Evolutionary conservation across 2,329 filamentous ascomycete genomes (phyloP).

Genomic region (Cladobotryum mycophilum): DNA sequence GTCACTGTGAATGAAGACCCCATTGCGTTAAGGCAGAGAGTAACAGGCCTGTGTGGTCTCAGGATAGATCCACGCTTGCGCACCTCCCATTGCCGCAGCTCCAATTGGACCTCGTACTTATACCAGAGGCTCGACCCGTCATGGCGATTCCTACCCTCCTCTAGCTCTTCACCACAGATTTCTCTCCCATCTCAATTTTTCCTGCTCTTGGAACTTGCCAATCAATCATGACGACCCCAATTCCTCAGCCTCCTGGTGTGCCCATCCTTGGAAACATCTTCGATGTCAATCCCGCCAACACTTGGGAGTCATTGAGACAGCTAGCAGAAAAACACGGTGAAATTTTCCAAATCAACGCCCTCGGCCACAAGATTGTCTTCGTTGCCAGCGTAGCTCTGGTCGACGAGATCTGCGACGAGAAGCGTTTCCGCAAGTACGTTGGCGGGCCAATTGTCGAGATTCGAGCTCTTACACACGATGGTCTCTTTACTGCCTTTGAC

Average conservation of each 20-base stretch:
- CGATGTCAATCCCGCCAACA: constrained; percentile 29
- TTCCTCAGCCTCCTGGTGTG: constrained; percentile 29
- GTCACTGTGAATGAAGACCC: constrained; percentile 6
- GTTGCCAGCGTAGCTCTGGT: constrained; percentile 43
- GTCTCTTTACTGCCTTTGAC: constrained; percentile 47
- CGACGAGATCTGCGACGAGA: constrained; percentile 46
- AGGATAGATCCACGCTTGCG: constrained; percentile 7
- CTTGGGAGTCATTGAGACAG: constrained; percentile 31
- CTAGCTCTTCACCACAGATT: background rate
- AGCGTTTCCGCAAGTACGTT: constrained; percentile 48
- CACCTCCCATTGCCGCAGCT: background rate
- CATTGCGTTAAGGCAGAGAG: background rate
- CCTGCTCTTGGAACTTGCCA: background rate
- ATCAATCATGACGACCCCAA: constrained; percentile 26
- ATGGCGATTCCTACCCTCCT: background rate
- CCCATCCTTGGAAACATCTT: constrained; percentile 34
- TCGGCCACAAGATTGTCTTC: constrained; percentile 33
- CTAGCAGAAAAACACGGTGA: constrained; percentile 31
- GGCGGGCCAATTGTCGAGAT: constrained; percentile 49
- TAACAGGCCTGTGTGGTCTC: constrained; percentile 6
- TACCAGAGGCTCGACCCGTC: background rate
- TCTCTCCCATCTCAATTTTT: background rate
- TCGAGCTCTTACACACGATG: constrained; percentile 41
- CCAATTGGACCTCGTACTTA: background rate
- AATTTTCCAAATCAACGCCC: constrained; percentile 33